These are phyloP conservation scores for Beauveria caledonica DNA, from an alignment of 2,329 filamentous ascomycete species.

Conservation along the genomic window DNA sequence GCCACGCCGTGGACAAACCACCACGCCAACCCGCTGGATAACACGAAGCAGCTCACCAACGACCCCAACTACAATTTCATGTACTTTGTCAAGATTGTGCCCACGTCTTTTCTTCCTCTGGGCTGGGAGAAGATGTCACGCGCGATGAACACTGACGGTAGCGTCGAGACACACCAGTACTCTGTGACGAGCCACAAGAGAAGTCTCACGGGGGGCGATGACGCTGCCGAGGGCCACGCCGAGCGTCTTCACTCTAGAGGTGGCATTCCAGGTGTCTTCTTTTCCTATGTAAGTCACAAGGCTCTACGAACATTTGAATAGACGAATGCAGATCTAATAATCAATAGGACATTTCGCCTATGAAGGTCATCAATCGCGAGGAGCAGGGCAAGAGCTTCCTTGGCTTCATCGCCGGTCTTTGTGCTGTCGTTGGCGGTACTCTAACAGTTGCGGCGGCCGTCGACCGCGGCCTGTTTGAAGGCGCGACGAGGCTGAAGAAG, in stretches of 20 bases:
- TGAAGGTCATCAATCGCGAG: conserved; percentile 99
- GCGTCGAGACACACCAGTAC: conserved; percentile 96
- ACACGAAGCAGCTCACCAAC: conserved; percentile 63
- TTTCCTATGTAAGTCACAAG: conserved; percentile 72
- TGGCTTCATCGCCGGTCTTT: conserved; percentile 87
- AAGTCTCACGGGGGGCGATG: conserved; percentile 74
- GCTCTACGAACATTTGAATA: no score
- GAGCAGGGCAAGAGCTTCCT: conserved; percentile 81
- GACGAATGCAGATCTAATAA: background rate
- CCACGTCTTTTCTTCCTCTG: conserved; percentile 86
- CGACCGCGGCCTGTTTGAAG: conserved; percentile 87
- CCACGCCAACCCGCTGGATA: conserved; percentile 86
- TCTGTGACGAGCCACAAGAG: conserved; percentile 95
- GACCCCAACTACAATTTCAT: conserved; percentile 92
- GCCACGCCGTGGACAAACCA: conserved; percentile 69
- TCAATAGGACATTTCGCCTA: conserved; percentile 84
- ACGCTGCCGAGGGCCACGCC: conserved; percentile 79
- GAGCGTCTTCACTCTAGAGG: conserved; percentile 83
- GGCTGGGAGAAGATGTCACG: conserved; percentile 64
- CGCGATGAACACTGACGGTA: conserved; percentile 58
- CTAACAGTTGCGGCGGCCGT: conserved; percentile 91
- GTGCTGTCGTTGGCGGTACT: conserved; percentile 89
- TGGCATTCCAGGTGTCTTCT: conserved; percentile 96
- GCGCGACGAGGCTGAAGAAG: conserved; percentile 77
- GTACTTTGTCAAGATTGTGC: conserved; percentile 99